Conservation (phyloP, 371 early-diverging fungal genomes). For the Mortierella sp. region DNA sequence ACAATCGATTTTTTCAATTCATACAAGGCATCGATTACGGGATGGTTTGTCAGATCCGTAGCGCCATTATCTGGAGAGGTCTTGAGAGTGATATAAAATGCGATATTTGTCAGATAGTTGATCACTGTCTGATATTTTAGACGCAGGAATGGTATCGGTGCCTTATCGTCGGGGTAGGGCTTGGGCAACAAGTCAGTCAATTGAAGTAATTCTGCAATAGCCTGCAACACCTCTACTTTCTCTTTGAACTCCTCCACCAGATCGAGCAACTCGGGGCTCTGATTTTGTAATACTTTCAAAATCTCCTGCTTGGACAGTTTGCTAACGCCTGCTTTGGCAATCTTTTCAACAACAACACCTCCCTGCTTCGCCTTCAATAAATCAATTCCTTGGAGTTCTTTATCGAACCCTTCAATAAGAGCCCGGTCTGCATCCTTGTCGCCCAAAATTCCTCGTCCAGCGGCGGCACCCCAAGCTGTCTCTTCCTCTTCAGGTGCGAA, state of each 20-base stretch:
- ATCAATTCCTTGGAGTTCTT: slow-evolving; percentile 68
- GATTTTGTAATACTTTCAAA: slow-evolving; percentile 77
- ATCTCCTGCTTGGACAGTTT: slow-evolving; percentile 77
- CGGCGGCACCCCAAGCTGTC: slow-evolving; percentile 48
- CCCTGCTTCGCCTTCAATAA: slow-evolving; percentile 47
- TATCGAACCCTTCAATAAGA: slow-evolving; percentile 66
- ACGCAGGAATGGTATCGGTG: slow-evolving; percentile 63
- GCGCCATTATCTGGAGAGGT: slow-evolving; percentile 67
- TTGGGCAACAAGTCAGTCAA: slow-evolving; percentile 53
- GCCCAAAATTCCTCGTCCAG: slow-evolving; percentile 44
- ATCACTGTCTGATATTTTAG: slow-evolving; percentile 70
- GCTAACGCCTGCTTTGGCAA: slow-evolving; percentile 60
- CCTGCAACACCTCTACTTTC: slow-evolving; percentile 61
- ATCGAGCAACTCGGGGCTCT: slow-evolving; percentile 87
- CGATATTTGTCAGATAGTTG: slow-evolving; percentile 89
- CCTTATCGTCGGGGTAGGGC: slow-evolving; percentile 54
- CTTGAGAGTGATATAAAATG: slow-evolving; percentile 88
- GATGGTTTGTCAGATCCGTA: slow-evolving; percentile 78
- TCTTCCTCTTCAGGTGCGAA: slow-evolving; percentile 73
- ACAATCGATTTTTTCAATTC: slow-evolving; percentile 77
- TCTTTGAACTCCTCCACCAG: slow-evolving; percentile 82
- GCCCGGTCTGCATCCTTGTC: slow-evolving; percentile 59
- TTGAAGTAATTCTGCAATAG: slow-evolving; percentile 47
- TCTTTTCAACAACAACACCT: slow-evolving; percentile 56
- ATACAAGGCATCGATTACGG: slow-evolving; percentile 85